Conservation (phyloP, 192 early-diverging fungal species). For the Helicostylum pulchrum region DNA sequence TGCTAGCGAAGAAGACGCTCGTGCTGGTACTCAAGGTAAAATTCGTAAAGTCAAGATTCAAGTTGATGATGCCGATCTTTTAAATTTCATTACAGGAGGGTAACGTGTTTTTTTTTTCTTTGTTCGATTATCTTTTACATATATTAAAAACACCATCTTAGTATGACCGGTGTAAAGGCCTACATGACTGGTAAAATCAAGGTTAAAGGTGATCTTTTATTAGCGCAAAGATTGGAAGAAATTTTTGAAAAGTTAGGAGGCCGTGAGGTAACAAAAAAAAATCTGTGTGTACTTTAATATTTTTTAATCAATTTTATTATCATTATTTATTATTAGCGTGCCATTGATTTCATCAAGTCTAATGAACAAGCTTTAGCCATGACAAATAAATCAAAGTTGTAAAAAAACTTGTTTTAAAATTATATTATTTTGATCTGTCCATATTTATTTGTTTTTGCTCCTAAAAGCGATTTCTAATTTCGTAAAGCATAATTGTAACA, state of each 20-base stretch:
- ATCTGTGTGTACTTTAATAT: too few species aligned
- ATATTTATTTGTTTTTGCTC: too few species aligned
- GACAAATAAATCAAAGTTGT: constrained; percentile 20
- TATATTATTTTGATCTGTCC: too few species aligned
- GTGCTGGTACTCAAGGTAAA: constrained; percentile 9
- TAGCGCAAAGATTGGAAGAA: constrained; percentile 32
- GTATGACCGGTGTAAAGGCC: constrained; percentile 26
- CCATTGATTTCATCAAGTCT: constrained; percentile 28
- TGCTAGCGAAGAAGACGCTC: constrained; percentile 12
- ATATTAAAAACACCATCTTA: background rate
- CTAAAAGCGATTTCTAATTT: too few species aligned
- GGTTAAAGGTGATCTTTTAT: constrained; percentile 28
- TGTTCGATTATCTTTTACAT: background rate
- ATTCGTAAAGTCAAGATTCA: constrained; percentile 26
- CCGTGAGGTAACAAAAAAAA: constrained; percentile 16
- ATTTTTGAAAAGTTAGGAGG: constrained; percentile 32
- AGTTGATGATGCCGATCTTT: constrained; percentile 31
- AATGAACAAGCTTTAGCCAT: constrained; percentile 17
- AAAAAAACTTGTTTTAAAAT: background rate
- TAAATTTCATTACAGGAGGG: constrained; percentile 42
- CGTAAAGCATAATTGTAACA: too few species aligned
- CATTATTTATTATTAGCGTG: constrained; percentile 5
- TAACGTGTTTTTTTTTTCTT: constrained; percentile 9
- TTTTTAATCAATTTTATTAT: background rate
- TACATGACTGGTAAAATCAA: constrained; percentile 34